phyloP scores from a whole-genome alignment of 2,329 filamentous ascomycete species.

The Penicillium crustosum region DNA sequence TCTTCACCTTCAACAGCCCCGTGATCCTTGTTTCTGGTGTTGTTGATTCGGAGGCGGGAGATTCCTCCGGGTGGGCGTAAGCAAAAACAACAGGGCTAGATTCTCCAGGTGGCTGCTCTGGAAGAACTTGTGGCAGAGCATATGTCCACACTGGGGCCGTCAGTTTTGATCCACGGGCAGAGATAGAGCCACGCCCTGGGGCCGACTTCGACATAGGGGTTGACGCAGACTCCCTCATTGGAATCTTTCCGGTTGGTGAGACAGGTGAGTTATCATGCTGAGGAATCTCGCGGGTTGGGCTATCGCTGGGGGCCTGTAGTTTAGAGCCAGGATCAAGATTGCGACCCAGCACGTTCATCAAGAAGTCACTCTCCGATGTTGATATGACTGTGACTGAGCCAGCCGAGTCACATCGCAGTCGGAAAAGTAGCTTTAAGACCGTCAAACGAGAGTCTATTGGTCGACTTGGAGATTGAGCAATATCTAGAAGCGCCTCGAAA shows the following conservation, averaged over 20 bases:
- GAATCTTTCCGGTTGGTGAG: constrained; percentile 31
- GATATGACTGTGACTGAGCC: constrained; percentile 71
- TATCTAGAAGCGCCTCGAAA: constrained; percentile 63
- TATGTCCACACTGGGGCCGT: constrained; percentile 58
- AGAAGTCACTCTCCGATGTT: constrained; percentile 68
- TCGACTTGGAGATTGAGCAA: constrained; percentile 60
- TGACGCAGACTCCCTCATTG: constrained; percentile 33
- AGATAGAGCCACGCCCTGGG: constrained; percentile 33
- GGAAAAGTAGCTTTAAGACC: constrained; percentile 75
- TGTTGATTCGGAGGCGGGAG: constrained; percentile 28
- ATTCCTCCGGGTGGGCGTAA: constrained; percentile 41
- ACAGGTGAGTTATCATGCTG: constrained; percentile 39
- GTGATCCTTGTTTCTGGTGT: constrained; percentile 30
- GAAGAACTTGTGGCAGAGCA: constrained; percentile 53
- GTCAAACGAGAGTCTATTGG: constrained; percentile 70
- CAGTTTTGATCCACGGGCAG: constrained; percentile 37
- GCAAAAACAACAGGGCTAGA: constrained; percentile 55
- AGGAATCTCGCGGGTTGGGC: constrained; percentile 37
- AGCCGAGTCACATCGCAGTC: constrained; percentile 78
- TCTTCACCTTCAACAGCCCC: constrained; percentile 57
- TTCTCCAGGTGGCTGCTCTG: constrained; percentile 51
- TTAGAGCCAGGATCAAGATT: constrained; percentile 54
- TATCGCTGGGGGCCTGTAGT: constrained; percentile 43
- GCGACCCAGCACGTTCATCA: constrained; percentile 71
- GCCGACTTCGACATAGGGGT: constrained; percentile 33